A percentile compares a stretch with the other conserved stretches of the same genome.
phyloP scores from a whole-genome alignment of 2,329 filamentous ascomycete species.

The Fusarium cyanostomum region DNA sequence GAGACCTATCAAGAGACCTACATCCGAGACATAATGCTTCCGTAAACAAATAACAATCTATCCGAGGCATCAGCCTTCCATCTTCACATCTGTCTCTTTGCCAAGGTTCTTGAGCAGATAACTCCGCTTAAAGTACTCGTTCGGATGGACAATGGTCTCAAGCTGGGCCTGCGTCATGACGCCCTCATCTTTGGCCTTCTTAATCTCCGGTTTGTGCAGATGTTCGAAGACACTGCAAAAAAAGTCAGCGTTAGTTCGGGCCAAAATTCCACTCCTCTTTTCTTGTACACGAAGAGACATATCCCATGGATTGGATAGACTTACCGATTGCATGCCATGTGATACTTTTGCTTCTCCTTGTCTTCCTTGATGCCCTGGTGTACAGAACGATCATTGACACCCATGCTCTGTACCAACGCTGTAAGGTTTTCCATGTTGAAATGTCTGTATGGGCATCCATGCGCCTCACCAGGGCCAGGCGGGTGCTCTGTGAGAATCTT shows the following conservation, averaged over 20 bases:
- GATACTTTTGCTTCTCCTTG: conserved; percentile 86
- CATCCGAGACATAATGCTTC: conserved; percentile 34
- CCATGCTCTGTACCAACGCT: conserved; percentile 77
- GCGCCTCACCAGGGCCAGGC: conserved; percentile 85
- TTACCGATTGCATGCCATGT: conserved; percentile 93
- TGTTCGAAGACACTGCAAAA: conserved; percentile 82
- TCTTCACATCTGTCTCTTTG: conserved; percentile 64
- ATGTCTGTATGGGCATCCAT: conserved; percentile 97
- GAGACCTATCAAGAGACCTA: conserved; percentile 3
- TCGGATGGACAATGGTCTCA: conserved; percentile 96
- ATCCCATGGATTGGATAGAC: conserved; percentile 33
- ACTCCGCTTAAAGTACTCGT: conserved; percentile 97
- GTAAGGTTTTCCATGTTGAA: conserved; percentile 89
- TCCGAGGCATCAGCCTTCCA: conserved; percentile 57
- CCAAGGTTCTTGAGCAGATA: conserved; percentile 85
- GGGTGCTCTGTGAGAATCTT: conserved; percentile 92
- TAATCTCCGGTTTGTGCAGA: conserved; percentile 81
- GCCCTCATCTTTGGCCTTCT: conserved; percentile 77
- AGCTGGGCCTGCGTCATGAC: conserved; percentile 78
- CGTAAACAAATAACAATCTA: neutral
- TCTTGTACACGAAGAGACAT: too few species aligned
- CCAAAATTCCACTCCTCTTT: neutral
- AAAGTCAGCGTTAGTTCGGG: neutral
- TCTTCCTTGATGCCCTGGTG: conserved; percentile 87
- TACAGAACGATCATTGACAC: conserved; percentile 80